Conservation (phyloP, 768 basidiomycete species). For the Cystobasidium tubakii region DNA sequence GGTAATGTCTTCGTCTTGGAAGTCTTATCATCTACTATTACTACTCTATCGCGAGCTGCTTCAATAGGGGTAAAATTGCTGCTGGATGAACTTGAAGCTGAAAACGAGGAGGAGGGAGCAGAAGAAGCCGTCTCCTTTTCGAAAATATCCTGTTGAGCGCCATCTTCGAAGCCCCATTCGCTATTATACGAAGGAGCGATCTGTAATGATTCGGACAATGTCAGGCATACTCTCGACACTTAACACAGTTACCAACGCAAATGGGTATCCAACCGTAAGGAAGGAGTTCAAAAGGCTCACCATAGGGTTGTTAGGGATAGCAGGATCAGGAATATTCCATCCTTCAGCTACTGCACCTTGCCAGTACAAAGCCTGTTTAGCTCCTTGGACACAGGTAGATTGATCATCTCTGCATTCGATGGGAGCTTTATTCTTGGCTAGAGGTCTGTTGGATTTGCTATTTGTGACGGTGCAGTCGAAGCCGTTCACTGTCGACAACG, state of each 20-base stretch:
- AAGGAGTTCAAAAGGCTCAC: too few species aligned
- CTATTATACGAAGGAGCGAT: constrained; percentile 57
- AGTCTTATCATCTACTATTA: background rate
- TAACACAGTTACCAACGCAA: too few species aligned
- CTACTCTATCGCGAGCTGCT: background rate
- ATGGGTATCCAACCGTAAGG: too few species aligned
- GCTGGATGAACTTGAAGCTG: background rate
- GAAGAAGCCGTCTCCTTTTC: constrained; percentile 32
- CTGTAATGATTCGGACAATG: constrained; percentile 19
- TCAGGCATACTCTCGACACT: too few species aligned
- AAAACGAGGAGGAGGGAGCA: background rate
- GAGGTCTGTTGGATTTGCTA: constrained; percentile 5
- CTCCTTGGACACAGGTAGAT: constrained; percentile 22
- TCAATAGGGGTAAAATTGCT: background rate
- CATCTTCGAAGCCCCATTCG: constrained; percentile 66
- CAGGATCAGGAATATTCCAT: constrained; percentile 32
- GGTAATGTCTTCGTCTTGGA: background rate
- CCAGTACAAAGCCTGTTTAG: constrained; percentile 32
- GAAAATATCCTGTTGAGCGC: constrained; percentile 70
- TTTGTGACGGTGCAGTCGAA: constrained; percentile 39
- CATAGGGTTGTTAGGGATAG: constrained; percentile 2
- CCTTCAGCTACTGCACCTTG: constrained; percentile 21
- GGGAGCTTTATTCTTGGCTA: constrained; percentile 2
- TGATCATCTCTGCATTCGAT: constrained; percentile 10
- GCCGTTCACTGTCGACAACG: constrained; percentile 27